Percentiles rank a stretch among this genome's conserved stretches.
phyloP scores from a whole-genome alignment of 2,329 filamentous ascomycete genomes.

The Cryphonectria parasitica region DNA sequence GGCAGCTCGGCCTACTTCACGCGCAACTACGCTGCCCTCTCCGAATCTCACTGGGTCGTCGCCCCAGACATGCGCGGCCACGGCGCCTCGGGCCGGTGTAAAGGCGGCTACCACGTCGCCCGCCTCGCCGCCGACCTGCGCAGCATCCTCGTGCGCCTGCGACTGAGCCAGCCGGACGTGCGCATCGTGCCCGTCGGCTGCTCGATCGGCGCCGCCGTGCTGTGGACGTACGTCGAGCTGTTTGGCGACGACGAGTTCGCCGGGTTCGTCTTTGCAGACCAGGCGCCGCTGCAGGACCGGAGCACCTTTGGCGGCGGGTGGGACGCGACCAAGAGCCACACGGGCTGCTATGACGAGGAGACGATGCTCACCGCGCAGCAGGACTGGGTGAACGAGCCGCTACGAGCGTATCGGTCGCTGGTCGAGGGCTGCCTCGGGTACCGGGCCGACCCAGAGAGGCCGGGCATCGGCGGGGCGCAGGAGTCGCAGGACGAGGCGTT shows the following conservation, averaged over 20 bases:
- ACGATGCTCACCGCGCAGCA: conserved; percentile 40
- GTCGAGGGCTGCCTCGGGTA: conserved; percentile 44
- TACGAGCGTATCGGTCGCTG: conserved; percentile 37
- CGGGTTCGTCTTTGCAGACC: conserved; percentile 45
- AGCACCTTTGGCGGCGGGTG: conserved; percentile 37
- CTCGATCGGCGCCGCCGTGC: conserved; percentile 46
- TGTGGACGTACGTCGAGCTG: conserved; percentile 47
- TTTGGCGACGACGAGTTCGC: conserved; percentile 40
- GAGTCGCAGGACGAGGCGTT: conserved; percentile 39
- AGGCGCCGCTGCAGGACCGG: conserved; percentile 46
- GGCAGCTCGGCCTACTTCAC: conserved; percentile 45
- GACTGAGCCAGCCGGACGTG: conserved; percentile 11
- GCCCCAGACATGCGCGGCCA: conserved; percentile 47
- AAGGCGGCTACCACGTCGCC: conserved; percentile 46
- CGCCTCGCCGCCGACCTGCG: conserved; percentile 44
- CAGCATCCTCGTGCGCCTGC: conserved; percentile 38
- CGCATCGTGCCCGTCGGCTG: conserved; percentile 43
- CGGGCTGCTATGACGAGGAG: conserved; percentile 44
- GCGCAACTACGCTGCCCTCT: conserved; percentile 39
- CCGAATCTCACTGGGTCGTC: conserved; percentile 40
- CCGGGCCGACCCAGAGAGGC: conserved; percentile 36
- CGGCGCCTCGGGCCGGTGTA: conserved; percentile 38
- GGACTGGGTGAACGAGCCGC: conserved; percentile 33
- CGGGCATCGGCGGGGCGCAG: conserved; percentile 33
- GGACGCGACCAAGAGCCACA: conserved; percentile 39